A percentile compares a stretch with the other conserved stretches of the same genome.
Conservation (phyloP, 257 asterid species). For the Solanum sparsipilum region DNA sequence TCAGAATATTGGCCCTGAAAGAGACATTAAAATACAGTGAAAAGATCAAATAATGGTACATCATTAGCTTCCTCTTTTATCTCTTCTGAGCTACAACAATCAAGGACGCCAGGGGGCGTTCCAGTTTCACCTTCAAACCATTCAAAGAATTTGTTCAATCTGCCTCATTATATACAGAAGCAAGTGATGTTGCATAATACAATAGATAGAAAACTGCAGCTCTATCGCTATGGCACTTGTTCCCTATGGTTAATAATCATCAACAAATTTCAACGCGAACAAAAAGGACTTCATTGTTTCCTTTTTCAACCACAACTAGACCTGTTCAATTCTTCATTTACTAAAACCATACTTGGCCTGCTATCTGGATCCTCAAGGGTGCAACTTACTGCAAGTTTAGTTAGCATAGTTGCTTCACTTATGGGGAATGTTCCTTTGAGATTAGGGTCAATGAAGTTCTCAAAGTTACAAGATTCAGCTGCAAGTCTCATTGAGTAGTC, state of each 20-base stretch:
- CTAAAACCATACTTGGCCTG: slow-evolving; percentile 57
- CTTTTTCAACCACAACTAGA: neutral
- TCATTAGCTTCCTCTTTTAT: neutral
- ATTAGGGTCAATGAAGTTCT: slow-evolving; percentile 45
- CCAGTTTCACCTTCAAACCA: neutral
- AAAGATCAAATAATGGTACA: neutral
- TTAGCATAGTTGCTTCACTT: slow-evolving; percentile 41
- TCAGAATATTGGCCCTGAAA: neutral
- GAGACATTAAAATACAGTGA: neutral
- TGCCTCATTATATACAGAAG: neutral
- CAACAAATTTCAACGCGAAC: neutral
- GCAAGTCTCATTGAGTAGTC: slow-evolving; percentile 36
- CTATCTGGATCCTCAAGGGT: slow-evolving; percentile 53
- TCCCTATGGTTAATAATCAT: neutral
- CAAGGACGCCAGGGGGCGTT: neutral
- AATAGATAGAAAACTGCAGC: neutral
- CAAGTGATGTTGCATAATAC: neutral
- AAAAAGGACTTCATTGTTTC: neutral
- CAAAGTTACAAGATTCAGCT: slow-evolving; percentile 54
- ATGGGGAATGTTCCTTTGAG: slow-evolving; percentile 37
- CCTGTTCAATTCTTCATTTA: slow-evolving; percentile 36
- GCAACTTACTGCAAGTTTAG: slow-evolving; percentile 55
- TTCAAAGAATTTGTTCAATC: neutral
- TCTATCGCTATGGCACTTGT: neutral
- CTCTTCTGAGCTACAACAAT: neutral